A percentile compares a stretch with the other conserved stretches of the same genome.
Conservation (phyloP, 441 rosid species). For the Viola pubescens region DNA sequence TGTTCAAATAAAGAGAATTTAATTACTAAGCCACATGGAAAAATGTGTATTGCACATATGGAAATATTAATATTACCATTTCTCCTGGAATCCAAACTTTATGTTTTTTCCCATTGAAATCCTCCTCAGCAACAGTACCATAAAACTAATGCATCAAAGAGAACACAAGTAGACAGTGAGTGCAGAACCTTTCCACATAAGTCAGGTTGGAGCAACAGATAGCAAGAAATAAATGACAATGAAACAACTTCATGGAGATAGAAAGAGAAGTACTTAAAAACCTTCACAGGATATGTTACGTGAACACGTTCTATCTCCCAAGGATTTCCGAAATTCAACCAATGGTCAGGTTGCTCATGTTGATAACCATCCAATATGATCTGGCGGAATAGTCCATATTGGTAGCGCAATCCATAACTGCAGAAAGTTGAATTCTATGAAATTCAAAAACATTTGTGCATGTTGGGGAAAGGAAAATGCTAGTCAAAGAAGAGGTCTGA, state of each 20-base stretch:
- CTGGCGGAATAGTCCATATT: constrained; percentile 54
- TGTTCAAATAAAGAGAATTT: neutral
- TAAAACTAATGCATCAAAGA: constrained; percentile 35
- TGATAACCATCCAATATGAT: constrained; percentile 48
- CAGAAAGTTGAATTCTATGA: constrained; percentile 4
- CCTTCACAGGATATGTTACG: constrained; percentile 48
- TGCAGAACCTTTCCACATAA: constrained; percentile 3
- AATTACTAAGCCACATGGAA: neutral
- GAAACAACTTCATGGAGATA: constrained; percentile 5
- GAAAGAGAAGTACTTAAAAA: constrained; percentile 22
- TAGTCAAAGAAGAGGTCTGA: neutral
- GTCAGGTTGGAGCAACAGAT: neutral
- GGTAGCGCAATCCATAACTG: constrained; percentile 51
- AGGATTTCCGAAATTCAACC: constrained; percentile 58
- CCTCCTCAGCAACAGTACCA: constrained; percentile 39
- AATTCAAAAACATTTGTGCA: too few relatives aligned
- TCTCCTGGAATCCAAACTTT: constrained; percentile 50
- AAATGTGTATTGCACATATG: neutral
- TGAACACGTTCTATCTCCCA: constrained; percentile 59
- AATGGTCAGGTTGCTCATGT: constrained; percentile 48
- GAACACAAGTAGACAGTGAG: neutral
- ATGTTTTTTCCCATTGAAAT: constrained; percentile 26
- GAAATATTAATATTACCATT: constrained; percentile 22
- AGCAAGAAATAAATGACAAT: constrained; percentile 5
- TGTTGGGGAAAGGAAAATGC: too few relatives aligned